Evolutionary conservation across 257 asterid genomes (phyloP).

Genomic region (Penstemon barbatus): DNA sequence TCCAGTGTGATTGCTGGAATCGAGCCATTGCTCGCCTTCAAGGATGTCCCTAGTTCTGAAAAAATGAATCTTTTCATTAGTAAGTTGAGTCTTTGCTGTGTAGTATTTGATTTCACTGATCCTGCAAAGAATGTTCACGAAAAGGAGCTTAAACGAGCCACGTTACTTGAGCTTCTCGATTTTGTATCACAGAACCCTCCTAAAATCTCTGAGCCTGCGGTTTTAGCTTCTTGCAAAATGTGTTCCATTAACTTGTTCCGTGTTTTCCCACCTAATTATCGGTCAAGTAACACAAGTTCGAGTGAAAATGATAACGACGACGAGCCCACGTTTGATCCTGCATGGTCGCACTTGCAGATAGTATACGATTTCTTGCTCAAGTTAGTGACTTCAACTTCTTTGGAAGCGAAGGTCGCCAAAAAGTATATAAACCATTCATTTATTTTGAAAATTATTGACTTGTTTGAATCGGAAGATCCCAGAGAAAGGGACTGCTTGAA

Average conservation of each 20-base stretch:
- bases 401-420: slow-evolving; percentile 77
- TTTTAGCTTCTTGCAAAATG: slow-evolving; percentile 81
- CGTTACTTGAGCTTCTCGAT: slow-evolving; percentile 78
- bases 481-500: slow-evolving; percentile 89
- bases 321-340: slow-evolving; percentile 82
- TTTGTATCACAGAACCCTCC: slow-evolving; percentile 66
- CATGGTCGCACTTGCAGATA: slow-evolving; percentile 84
- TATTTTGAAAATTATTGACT: slow-evolving; percentile 61
- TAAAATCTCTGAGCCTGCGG: slow-evolving; percentile 66
- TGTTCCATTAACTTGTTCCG: slow-evolving; percentile 82
- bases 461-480: slow-evolving; percentile 93
- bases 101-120: slow-evolving; percentile 75
- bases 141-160: slow-evolving; percentile 71
- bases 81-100: slow-evolving; percentile 86
- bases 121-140: slow-evolving; percentile 56
- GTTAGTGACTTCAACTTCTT: slow-evolving; percentile 64
- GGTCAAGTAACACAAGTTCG: slow-evolving; percentile 33
- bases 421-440: slow-evolving; percentile 72
- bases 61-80: slow-evolving; percentile 83
- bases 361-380: slow-evolving; percentile 80
- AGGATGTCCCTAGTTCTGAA: slow-evolving; percentile 71
- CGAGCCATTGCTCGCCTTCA: slow-evolving; percentile 82
- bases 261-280: slow-evolving; percentile 59
- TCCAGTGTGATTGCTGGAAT: slow-evolving; percentile 70
- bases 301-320: slow-evolving; percentile 68